Percentiles rank a stretch among this genome's conserved stretches.
These are phyloP conservation scores for Nannochloris sp. DNA, from an alignment of 139 green algal genomes.

Conservation along the genomic window DNA sequence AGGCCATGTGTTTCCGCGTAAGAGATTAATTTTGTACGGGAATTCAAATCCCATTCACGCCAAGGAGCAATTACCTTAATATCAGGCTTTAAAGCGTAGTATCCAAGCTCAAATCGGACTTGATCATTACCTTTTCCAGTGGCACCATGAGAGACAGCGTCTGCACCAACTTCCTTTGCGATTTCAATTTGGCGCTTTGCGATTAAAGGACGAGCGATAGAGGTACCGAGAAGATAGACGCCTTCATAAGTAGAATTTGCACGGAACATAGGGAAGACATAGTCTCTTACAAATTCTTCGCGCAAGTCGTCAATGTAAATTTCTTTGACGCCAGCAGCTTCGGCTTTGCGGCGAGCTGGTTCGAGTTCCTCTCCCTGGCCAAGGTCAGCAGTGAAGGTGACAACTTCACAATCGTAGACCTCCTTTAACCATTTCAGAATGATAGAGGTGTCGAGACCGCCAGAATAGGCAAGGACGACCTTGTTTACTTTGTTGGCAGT, in stretches of 20 bases:
- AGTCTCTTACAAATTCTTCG: slow-evolving; percentile 98
- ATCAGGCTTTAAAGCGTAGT: slow-evolving; percentile 97
- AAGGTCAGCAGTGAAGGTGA: slow-evolving; percentile 95
- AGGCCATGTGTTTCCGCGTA: slow-evolving; percentile 76
- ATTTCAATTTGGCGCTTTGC: slow-evolving; percentile 99
- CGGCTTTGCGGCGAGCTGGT: slow-evolving; percentile 82
- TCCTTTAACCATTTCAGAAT: slow-evolving; percentile 99
- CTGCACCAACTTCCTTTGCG: slow-evolving; percentile 82
- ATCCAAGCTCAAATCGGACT: slow-evolving; percentile 84
- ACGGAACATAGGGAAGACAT: slow-evolving; percentile 98
- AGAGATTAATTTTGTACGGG: slow-evolving; percentile 76
- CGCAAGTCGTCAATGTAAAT: slow-evolving; percentile 97
- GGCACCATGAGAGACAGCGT: slow-evolving; percentile 96
- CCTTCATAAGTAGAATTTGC: slow-evolving; percentile 97
- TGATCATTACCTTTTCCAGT: slow-evolving; percentile 99
- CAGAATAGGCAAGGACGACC: slow-evolving; percentile 95
- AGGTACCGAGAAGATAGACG: slow-evolving; percentile 97
- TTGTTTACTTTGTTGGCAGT: slow-evolving; percentile 48
- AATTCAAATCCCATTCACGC: slow-evolving; percentile 97
- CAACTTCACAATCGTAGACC: slow-evolving; percentile 93
- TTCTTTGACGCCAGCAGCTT: slow-evolving; percentile 88
- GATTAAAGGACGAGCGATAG: slow-evolving; percentile 97
- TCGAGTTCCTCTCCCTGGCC: slow-evolving; percentile 81
- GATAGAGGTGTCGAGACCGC: slow-evolving; percentile 93
- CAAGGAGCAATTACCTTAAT: slow-evolving; percentile 99